Evolutionary conservation across 2,329 filamentous ascomycete genomes (phyloP), one percentile per base, ranked within the genome.

Genomic region (Penicillium sp.): DNA sequence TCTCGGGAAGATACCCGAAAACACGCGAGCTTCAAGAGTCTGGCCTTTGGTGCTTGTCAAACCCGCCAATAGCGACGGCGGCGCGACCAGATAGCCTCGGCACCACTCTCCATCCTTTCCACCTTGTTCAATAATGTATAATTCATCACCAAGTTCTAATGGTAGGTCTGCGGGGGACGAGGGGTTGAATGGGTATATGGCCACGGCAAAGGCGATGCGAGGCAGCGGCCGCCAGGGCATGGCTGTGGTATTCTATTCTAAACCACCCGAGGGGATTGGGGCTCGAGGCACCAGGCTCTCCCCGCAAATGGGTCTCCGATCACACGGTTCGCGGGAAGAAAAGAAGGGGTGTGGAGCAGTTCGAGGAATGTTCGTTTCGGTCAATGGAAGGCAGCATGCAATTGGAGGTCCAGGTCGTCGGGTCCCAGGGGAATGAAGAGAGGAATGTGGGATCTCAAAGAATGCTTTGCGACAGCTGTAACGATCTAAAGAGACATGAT

Each of bases 201-300:
- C 94, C 75, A 99, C 90, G 66, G 93, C 95, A 80, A 97, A 99
- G 71, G 92, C 94, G 79, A 99, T 97, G 69, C 91, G 90, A 75
- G 92, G 90, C 74, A 99, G 84, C 69, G 94, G 93, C 83, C 90
- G 87, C 94, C 94, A 99, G 83, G 92, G 90, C 92, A 96, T 96
- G 76, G 66, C 70, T 70, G 68, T 58, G 61, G 60, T 56, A 29
- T 14, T 38, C 23, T 23, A 23, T 23, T 55, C 38, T 47, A 45
- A 40, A 39, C 48, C 18, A 27, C 46, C 18, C 36, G 38, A 42
- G 26, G 51, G 53, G 50, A 53, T 42, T 40, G 39, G 42, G 51
- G 18, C 16, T 47, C 29, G 35, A 56, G 40, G 23, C 23, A 48
- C 50, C 35, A 9, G 44, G 43, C 62, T 67, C 53, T 60, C 58